phyloP scores from a whole-genome alignment of 768 basidiomycete genomes.

The Russula sp. region DNA sequence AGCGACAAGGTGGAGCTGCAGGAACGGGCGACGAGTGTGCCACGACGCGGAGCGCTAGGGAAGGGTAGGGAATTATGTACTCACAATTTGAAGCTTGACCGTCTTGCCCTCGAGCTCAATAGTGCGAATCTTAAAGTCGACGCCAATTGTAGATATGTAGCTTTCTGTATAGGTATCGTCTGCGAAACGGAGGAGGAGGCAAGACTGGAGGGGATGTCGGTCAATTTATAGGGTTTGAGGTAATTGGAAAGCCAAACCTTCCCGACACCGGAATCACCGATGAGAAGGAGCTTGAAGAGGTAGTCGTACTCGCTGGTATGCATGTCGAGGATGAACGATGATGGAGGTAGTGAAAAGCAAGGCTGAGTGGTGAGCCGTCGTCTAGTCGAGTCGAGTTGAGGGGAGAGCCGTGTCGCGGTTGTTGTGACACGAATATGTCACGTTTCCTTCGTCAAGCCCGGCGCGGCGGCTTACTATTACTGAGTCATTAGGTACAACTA shows the following conservation, averaged over 20 bases:
- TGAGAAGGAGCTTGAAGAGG: constrained; percentile 93
- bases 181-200: constrained; percentile 84
- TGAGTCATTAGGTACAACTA: too few species aligned
- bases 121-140: constrained; percentile 98
- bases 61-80: constrained; percentile 31
- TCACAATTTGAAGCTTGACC: constrained; percentile 95
- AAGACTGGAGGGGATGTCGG: constrained; percentile 56
- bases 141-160: constrained; percentile 96
- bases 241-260: constrained; percentile 48
- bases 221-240: constrained; percentile 14
- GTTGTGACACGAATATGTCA: constrained; percentile 38
- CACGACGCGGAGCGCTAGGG: not conserved
- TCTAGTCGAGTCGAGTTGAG: constrained; percentile 8
- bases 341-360: constrained; percentile 13
- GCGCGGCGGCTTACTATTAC: too few species aligned
- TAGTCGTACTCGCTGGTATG: constrained; percentile 94
- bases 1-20: not conserved
- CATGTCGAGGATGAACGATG: constrained; percentile 41
- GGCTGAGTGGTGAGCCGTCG: constrained; percentile 11
- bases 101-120: constrained; percentile 99
- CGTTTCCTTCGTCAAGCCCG: constrained; percentile 31
- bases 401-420: constrained; percentile 25
- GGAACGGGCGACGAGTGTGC: not conserved
- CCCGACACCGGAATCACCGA: constrained; percentile 93
- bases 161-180: constrained; percentile 98